Evolutionary conservation across 768 basidiomycete species (phyloP), one percentile per base, ranked within the genome.

Genomic region (Leccinum subgranulosum): DNA sequence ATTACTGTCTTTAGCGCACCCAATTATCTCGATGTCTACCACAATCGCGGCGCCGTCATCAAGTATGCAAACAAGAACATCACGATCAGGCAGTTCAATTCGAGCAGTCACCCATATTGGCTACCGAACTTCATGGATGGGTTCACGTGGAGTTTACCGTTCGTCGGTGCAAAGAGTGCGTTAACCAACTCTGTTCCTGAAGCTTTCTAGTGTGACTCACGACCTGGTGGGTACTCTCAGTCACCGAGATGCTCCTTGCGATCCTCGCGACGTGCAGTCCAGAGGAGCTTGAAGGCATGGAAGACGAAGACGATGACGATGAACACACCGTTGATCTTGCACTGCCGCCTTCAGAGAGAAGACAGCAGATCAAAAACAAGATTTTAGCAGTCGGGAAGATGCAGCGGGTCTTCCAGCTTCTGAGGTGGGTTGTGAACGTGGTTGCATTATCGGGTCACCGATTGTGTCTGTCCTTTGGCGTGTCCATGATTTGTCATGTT

Each of bases 1-100:
- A 98, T 98, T 75, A 98, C 96, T 36, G 92, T 99, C 62, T 99
- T 99, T 76, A 93, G 90, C 15, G 97, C 96, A 0, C 97, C 97
- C 14, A 96, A 98, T 70, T 98, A 98, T 70, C 86, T 98, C 62
- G 97, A 98, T 69, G 92, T 94, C 6, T 98, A 98, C 75, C 89
- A 93, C 71, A 99, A 99, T 72, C 92, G 95, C 52, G 97, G 89
- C 1, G 97, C 97, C 1, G 88, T 99, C 43, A 86, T 99, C 75
- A 98, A 98, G 74, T 98, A 98, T 66, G 93, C 90, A 55, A 94
- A 94, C 74, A 95, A 94, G 78, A 95, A 91, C 55, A 94, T 98
- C 76, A 98, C 94, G 46, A 97, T 98, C 60, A 81, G 94, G 62
- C 92, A 94, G 74, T 95, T 89, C 66, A 87, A 88, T 68, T 82